A percentile compares a stretch with the other conserved stretches of the same genome.
These are phyloP conservation scores for Trichoderma arundinaceum DNA, from an alignment of 2,329 filamentous ascomycete species.

Conservation along the genomic window DNA sequence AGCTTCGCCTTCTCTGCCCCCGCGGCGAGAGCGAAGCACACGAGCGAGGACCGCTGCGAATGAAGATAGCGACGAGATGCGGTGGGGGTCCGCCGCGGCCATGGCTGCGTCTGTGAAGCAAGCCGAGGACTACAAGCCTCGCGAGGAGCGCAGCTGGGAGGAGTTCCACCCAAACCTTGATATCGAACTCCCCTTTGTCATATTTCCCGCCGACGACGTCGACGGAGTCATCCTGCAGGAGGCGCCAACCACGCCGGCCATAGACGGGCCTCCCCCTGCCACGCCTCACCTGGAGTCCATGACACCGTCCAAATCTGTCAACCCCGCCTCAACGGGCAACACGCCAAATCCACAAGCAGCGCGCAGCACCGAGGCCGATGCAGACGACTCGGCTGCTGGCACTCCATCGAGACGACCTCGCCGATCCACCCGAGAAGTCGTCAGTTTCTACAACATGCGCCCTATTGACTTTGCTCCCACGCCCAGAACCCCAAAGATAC, in stretches of 20 bases:
- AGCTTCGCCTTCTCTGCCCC: constrained; percentile 51
- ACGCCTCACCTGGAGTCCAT: constrained; percentile 48
- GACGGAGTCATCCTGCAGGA: constrained; percentile 67
- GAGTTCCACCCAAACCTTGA: constrained; percentile 97
- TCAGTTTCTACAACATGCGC: constrained; percentile 60
- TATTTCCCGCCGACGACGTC: constrained; percentile 83
- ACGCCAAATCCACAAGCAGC: constrained; percentile 48
- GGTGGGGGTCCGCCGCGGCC: constrained; percentile 86
- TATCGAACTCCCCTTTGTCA: constrained; percentile 78
- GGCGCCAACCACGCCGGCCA: constrained; percentile 47
- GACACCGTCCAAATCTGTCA: constrained; percentile 55
- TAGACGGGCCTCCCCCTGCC: constrained; percentile 35
- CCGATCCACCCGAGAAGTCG: constrained; percentile 57
- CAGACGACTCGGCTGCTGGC: constrained; percentile 41
- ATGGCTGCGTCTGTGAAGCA: constrained; percentile 87
- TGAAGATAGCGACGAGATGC: constrained; percentile 64
- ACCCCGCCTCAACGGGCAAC: constrained; percentile 51
- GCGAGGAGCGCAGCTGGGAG: constrained; percentile 96
- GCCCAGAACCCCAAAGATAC: constrained; percentile 66
- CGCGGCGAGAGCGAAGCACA: constrained; percentile 63
- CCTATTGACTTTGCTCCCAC: constrained; percentile 50
- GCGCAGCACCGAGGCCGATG: constrained; percentile 41
- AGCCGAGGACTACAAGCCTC: constrained; percentile 94
- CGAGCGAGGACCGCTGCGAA: constrained; percentile 59
- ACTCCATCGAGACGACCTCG: constrained; percentile 47